Conservation (phyloP, 2,329 filamentous ascomycete genomes). For the Cytospora mali region DNA sequence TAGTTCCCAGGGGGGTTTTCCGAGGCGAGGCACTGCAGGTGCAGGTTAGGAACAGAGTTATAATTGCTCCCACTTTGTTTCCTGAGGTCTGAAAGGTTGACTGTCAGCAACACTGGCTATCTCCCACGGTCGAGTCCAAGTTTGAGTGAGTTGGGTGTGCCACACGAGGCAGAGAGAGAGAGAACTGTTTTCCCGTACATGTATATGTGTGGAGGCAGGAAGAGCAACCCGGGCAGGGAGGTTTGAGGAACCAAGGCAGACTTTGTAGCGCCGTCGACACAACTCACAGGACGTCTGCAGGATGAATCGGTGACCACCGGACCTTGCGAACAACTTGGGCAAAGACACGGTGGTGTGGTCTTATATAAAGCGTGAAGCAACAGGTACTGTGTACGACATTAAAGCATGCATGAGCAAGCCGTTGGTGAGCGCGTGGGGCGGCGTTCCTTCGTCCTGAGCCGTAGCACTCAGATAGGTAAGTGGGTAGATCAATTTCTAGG, state of each 20-base stretch:
- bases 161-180: neutral
- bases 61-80: neutral
- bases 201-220: neutral
- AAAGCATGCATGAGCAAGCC: slow-evolving; percentile 9
- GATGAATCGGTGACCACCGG: neutral
- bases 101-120: neutral
- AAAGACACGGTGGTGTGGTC: slow-evolving; percentile 11
- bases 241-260: neutral
- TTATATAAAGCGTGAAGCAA: slow-evolving; percentile 12
- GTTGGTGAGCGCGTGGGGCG: slow-evolving; percentile 14
- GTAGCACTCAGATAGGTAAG: neutral
- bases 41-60: slow-evolving; percentile 2
- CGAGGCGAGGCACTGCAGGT: slow-evolving; percentile 9
- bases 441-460: neutral
- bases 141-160: neutral
- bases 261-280: neutral
- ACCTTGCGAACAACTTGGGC: neutral
- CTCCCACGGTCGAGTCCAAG: neutral
- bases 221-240: neutral
- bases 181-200: neutral
- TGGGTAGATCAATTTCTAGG: neutral
- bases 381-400: slow-evolving; percentile 4
- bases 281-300: neutral
- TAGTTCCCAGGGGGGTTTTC: neutral
- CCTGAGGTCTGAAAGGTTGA: neutral